Evolutionary conservation across 805 yeast genomes (phyloP), one percentile per base, ranked within the genome.

Genomic region (Cyberlindnera euphorbiiphila): DNA sequence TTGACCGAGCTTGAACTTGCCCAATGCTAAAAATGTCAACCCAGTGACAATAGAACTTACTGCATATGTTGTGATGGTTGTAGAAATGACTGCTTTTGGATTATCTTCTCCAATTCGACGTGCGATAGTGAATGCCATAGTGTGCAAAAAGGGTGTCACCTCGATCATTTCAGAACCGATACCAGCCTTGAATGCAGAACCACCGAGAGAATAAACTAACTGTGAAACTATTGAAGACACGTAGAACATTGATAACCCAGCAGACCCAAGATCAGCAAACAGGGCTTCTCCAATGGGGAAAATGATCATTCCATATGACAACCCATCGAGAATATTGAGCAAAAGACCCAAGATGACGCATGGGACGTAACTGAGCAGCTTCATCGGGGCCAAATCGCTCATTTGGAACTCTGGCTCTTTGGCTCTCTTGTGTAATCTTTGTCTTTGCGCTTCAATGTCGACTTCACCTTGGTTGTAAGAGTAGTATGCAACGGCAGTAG

Each of bases 121-220:
- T 58, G 81, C 66, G 33, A 93, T 80, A 11, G 81, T 66, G 19
- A 74, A 66, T 1, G 97, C 97, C 95, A 93, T 89, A 3, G 94
- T 73, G 56, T 93, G 98, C 68, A 91, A 91, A 59, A 93, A 93
- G 2, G 98, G 98, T 2, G 96, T 95, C n/a, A 93, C 87, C 60
- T 93, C 98, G 48, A 93, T 93, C 98, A 93, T 93, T 63, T 93
- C 98, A 4, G 96, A 85, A 1, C 98, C 98, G 29, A 91, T 78
- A n/a, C 95, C 96, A 2, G 88, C 73, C 44, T 77, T 78, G 65
- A 93, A 91, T 8, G 85, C 84, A 12, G 96, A 85, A 1, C 94
- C 94, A 12, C 98, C 98, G 17, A 85, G 61, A 0, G 97, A 88
- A 56, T 76, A 89, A 6, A 87, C 85, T 46, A 88, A 63, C 59